Conservation (phyloP, 345 rosid genomes). For the Angophora floribunda region DNA sequence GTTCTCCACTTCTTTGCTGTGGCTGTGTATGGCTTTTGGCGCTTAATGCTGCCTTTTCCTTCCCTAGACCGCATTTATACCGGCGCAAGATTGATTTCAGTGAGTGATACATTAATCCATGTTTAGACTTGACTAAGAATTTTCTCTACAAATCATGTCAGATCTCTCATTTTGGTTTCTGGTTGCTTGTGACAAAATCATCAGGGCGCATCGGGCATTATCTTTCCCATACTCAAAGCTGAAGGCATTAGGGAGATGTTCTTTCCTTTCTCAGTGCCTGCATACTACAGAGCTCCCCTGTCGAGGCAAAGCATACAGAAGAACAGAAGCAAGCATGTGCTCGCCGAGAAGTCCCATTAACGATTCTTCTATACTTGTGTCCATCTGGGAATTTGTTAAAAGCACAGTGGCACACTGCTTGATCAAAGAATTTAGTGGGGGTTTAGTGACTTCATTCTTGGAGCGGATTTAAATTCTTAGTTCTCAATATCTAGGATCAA, state of each 20-base stretch:
- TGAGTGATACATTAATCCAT: not conserved
- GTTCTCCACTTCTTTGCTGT: slow-evolving; percentile 10
- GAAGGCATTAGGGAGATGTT: slow-evolving; percentile 9
- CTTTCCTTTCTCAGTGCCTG: slow-evolving; percentile 1
- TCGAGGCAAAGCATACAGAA: not conserved
- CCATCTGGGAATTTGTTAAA: not conserved
- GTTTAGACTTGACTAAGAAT: not conserved
- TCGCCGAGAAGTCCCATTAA: not conserved
- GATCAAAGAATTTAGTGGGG: not conserved
- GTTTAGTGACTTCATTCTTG: not conserved
- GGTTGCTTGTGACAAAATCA: not conserved
- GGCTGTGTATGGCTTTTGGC: slow-evolving; percentile 6
- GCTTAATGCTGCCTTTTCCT: slow-evolving; percentile 6
- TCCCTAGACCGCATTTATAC: not conserved
- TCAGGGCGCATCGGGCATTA: slow-evolving; percentile 8
- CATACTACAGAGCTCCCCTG: slow-evolving; percentile 3
- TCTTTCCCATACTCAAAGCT: slow-evolving; percentile 5
- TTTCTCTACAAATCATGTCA: not conserved
- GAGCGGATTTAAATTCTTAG: not conserved
- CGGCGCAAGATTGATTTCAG: slow-evolving; percentile 6
- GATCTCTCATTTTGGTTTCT: not conserved
- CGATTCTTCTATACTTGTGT: not conserved
- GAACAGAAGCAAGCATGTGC: not conserved
- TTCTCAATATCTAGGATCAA: not conserved
- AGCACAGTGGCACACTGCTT: not conserved